Conservation (phyloP, 73 alveolate species). For the Diophrys sp. region DNA sequence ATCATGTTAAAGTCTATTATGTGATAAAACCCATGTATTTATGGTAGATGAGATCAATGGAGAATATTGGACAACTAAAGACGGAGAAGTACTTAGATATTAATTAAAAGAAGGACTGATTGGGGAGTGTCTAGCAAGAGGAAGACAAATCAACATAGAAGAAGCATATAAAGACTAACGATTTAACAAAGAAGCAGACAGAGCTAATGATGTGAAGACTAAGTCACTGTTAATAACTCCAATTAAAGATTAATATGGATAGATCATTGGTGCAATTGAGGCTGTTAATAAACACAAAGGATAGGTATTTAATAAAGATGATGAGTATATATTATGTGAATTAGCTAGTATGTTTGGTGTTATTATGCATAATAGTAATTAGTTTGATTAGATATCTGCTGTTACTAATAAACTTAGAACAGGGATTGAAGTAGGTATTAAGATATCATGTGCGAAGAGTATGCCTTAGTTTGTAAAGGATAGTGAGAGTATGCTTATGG, state of each 20-base stretch:
- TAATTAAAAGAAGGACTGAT: neutral
- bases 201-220: constrained; percentile 30
- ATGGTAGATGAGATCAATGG: neutral
- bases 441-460: neutral
- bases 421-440: constrained; percentile 25
- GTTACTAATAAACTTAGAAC: constrained; percentile 18
- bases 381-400: constrained; percentile 24
- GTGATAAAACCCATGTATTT: neutral
- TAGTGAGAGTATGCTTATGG: constrained; percentile 57
- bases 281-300: neutral
- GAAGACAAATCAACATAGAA: constrained; percentile 30
- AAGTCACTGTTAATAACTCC: constrained; percentile 40
- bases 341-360: constrained; percentile 35
- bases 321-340: constrained; percentile 46
- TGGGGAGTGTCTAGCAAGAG: neutral
- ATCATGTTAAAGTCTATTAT: neutral
- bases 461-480: constrained; percentile 20
- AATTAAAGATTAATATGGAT: constrained; percentile 14
- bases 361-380: constrained; percentile 17
- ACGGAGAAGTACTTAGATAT: neutral
- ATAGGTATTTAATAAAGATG: constrained; percentile 42
- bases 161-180: constrained; percentile 54
- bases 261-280: neutral
- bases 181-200: constrained; percentile 43
- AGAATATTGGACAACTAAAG: neutral